Evolutionary conservation across 2,329 filamentous ascomycete genomes (phyloP).

Genomic region (Cordyceps fumosorosea): DNA sequence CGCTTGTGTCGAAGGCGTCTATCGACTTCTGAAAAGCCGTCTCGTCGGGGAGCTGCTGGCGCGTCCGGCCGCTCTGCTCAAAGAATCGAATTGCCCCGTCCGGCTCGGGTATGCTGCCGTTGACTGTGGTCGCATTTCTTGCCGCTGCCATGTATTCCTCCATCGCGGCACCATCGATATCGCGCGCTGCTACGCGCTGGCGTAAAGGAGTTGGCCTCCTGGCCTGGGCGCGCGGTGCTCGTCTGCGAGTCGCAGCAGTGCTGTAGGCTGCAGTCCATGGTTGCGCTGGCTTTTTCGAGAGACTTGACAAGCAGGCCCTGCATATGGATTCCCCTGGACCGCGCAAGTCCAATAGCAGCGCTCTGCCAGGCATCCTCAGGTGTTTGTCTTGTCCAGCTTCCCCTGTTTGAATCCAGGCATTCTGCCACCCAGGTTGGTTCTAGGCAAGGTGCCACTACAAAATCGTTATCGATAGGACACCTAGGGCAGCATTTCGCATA

Average conservation of each 20-base stretch:
- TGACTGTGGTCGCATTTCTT: background rate
- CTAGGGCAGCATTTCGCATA: background rate
- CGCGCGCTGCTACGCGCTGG: background rate
- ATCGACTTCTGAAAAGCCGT: constrained; percentile 36
- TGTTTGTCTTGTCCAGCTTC: constrained; percentile 5
- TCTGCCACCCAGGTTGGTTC: background rate
- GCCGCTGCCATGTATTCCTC: background rate
- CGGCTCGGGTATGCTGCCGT: background rate
- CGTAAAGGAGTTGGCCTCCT: constrained; percentile 2
- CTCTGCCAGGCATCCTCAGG: constrained; percentile 20
- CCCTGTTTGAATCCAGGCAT: constrained; percentile 1
- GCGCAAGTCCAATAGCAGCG: constrained; percentile 28
- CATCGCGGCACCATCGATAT: background rate
- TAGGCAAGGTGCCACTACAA: background rate
- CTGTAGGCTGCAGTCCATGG: constrained; percentile 28
- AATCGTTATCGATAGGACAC: constrained; percentile 9
- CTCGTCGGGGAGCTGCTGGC: constrained; percentile 32
- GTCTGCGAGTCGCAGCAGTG: constrained; percentile 22
- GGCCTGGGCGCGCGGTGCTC: constrained; percentile 14
- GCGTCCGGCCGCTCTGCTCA: constrained; percentile 35
- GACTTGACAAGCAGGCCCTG: constrained; percentile 28
- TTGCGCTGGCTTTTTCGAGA: constrained; percentile 23
- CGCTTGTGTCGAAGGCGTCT: constrained; percentile 28
- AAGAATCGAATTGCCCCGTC: constrained; percentile 38
- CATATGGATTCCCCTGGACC: constrained; percentile 31